These are phyloP conservation scores for Parmales sp. DNA, from an alignment of 108 stramenopile species.

Conservation along the genomic window DNA sequence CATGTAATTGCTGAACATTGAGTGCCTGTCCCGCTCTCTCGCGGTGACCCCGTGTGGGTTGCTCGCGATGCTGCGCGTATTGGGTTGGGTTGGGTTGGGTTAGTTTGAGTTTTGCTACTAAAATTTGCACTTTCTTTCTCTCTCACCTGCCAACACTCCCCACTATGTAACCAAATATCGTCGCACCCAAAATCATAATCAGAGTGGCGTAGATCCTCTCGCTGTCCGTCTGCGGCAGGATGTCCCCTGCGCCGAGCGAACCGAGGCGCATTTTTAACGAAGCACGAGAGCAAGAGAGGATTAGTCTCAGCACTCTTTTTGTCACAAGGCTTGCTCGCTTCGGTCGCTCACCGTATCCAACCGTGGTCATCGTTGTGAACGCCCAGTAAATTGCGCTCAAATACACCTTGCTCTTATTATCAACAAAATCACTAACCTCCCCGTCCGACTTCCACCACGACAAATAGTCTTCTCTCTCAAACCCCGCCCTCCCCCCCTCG, in stretches of 20 bases:
- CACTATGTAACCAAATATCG: conserved; percentile 43
- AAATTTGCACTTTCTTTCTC: too few species aligned
- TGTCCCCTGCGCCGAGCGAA: too few species aligned
- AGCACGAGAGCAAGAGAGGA: too few species aligned
- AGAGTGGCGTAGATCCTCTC: conserved; percentile 30
- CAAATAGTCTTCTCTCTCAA: not conserved
- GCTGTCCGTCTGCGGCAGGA: conserved; percentile 17
- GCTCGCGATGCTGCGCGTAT: conserved; percentile 25
- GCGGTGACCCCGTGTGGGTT: conserved; percentile 26
- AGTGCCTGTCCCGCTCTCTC: conserved; percentile 21
- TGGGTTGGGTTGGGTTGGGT: too few species aligned
- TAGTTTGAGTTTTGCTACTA: too few species aligned
- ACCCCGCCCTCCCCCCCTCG: not conserved
- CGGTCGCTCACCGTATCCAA: conserved; percentile 46
- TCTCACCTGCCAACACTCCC: conserved; percentile 32
- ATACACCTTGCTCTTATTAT: conserved; percentile 28
- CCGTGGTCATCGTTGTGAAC: conserved; percentile 46
- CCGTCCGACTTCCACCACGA: not conserved
- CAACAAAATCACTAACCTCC: too few species aligned
- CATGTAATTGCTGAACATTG: conserved; percentile 27
- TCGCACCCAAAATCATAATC: conserved; percentile 42
- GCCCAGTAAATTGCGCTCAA: conserved; percentile 44
- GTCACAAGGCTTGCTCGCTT: too few species aligned
- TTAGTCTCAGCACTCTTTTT: too few species aligned
- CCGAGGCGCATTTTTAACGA: too few species aligned